Evolutionary conservation across 1,284 basidiomycete species (phyloP).

Genomic region (Cystobasidiaceae sp.): DNA sequence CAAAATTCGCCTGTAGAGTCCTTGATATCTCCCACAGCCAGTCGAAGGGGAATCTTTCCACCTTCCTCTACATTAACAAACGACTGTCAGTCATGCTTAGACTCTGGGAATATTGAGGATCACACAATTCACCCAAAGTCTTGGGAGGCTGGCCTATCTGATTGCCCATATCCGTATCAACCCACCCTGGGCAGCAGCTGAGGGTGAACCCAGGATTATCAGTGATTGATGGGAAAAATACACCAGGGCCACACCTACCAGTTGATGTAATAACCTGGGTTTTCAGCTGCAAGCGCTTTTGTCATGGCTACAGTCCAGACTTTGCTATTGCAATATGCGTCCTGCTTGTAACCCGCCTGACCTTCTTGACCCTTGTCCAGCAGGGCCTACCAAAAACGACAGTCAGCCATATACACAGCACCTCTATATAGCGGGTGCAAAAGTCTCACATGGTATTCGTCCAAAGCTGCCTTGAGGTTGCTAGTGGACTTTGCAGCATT

Average conservation of each 20-base stretch:
- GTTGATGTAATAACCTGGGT: slow-evolving; percentile 7
- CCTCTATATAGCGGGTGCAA: too few relatives aligned
- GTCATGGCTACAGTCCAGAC: not conserved
- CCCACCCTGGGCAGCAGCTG: slow-evolving; percentile 18
- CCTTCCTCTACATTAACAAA: slow-evolving; percentile 1
- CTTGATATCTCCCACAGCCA: slow-evolving; percentile 9
- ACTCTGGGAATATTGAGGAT: not conserved
- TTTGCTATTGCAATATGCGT: not conserved
- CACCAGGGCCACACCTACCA: not conserved
- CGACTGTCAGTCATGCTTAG: not conserved
- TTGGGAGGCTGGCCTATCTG: slow-evolving; percentile 4
- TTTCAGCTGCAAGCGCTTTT: slow-evolving; percentile 2
- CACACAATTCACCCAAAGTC: not conserved
- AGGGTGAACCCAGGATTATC: too few relatives aligned
- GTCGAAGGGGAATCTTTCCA: not conserved
- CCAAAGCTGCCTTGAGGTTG: not conserved
- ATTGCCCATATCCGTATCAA: slow-evolving; percentile 15
- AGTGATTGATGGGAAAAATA: not conserved
- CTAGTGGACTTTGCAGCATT: not conserved
- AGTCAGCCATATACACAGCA: not conserved
- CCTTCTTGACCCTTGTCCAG: slow-evolving; percentile 3
- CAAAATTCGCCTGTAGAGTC: slow-evolving; percentile 5
- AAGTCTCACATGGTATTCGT: slow-evolving; percentile 1
- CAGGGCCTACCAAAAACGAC: not conserved
- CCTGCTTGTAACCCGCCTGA: not conserved